Conservation (phyloP, 176 grass and related monocot species). For the Triticum aestivum region IWGSC_CS_RefSeq_v2.1 NC_057806.1:339000569-339001068, state of each 20-base stretch:
- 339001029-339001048: too few relatives aligned
- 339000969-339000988: background rate
- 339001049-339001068: background rate
- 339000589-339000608: conserved; percentile 11
- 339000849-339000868: background rate
- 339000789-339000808: background rate
- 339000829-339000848: background rate
- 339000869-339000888: background rate
- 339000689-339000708: background rate
- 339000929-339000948: background rate
- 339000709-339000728: background rate
- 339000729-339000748: background rate
- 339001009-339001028: background rate
- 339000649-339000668: background rate
- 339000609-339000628: background rate
- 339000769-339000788: background rate
- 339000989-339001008: background rate
- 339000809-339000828: conserved; percentile 16
- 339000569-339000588: background rate
- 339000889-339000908: background rate
- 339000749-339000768: conserved; percentile 9
- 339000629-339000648: background rate
- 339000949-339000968: background rate
- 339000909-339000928: background rate
- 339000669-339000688: background rate